Base-by-base conservation (phyloP, 106 monocot species). In the Cymbidium sinense region DNA sequence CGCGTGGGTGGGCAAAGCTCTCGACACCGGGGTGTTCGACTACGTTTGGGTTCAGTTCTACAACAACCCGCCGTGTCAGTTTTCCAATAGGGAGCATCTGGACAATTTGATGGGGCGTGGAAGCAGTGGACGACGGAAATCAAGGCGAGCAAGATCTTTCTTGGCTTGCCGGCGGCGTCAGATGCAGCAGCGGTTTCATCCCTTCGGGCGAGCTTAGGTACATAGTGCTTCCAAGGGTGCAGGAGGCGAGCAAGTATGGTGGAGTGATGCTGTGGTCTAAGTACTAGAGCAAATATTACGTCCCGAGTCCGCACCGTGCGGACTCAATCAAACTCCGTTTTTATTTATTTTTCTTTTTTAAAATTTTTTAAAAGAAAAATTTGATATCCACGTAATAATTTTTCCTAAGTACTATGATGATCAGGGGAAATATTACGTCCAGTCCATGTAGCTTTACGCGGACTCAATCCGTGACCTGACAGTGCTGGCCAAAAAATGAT, bases 11-110 rank as follows among this genome's bases (percentile, higher is more conserved):
- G 77, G 77, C 25, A 34, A 4, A n/a, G 84, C 84, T 0, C 75
- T 84, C 11, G 19, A 55, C 27, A 77, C 84, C 4, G n/a, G 84
- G 80, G 13, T 84, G 31, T 84, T 84, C 64, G 79, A 83, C 34
- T 69, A 83, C 27, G 83, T 83, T 5, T 77, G 82, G 82, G 77
- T 82, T 35, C 82, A 82, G 51, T 82, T 77, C 58, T 82, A 77
- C 77, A 81, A 81, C 50, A 81, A 81, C 50, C 81, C 81, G 20
- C 65, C 81, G 27, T 81, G 81, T 75, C 75, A 77, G 58, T 82
- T 77, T 70, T 71, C 82, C 2, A n/a, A 30, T 2, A 50, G n/a
- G n/a, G n/a, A 70, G 0, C 20, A 31, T 11, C 29, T 13, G 35
- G 44, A 41, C 23, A 13, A 47, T 47, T 25, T 83, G 20, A 52